phyloP scores from a whole-genome alignment of 129 eudicot genomes.

The Ambrosia trifida region DNA sequence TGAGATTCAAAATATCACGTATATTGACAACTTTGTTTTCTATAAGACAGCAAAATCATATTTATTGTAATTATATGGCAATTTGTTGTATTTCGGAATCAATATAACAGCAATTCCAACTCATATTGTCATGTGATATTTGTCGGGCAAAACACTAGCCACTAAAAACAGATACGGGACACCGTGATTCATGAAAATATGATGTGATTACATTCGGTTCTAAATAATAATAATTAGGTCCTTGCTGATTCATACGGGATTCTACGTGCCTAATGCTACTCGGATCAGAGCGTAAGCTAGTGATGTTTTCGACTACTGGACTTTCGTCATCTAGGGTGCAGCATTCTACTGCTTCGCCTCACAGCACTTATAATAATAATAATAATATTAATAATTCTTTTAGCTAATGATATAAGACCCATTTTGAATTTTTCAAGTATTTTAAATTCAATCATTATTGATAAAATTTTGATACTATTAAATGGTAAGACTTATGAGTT shows the following conservation, averaged over 20 bases:
- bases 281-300: too few species aligned
- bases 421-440: too few species aligned
- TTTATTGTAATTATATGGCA: neutral
- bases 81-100: neutral
- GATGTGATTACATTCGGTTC: neutral
- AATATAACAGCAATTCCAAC: conserved; percentile 20
- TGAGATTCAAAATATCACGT: neutral
- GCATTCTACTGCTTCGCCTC: too few species aligned
- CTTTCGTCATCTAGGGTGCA: too few species aligned
- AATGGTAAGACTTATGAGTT: too few species aligned
- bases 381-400: too few species aligned
- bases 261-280: too few species aligned
- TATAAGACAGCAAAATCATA: conserved; percentile 1
- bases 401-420: too few species aligned
- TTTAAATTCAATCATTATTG: neutral
- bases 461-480: neutral
- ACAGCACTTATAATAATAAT: too few species aligned
- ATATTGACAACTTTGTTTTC: neutral
- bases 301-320: too few species aligned
- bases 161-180: neutral
- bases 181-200: neutral
- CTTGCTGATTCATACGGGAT: too few species aligned
- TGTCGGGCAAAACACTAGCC: conserved; percentile 16
- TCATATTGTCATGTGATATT: conserved; percentile 33
- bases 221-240: too few species aligned